Evolutionary conservation across 257 asterid species (phyloP).

Genomic region (Solanum ahanhuiri): DNA sequence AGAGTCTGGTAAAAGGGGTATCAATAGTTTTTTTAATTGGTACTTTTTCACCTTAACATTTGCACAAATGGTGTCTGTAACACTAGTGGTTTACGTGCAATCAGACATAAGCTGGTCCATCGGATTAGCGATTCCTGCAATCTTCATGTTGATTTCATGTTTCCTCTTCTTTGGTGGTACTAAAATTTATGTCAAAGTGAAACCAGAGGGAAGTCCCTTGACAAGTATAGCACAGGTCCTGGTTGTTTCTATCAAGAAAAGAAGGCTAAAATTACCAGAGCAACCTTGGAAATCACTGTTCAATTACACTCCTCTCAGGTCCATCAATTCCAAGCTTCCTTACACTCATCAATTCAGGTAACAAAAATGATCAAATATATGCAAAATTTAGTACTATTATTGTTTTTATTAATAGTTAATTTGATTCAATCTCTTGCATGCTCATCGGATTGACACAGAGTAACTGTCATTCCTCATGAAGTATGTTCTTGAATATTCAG

Average conservation of each 20-base stretch:
- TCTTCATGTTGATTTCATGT: constrained; percentile 47
- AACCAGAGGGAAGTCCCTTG: constrained; percentile 75
- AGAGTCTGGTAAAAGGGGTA: constrained; percentile 53
- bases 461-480: neutral
- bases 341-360: constrained; percentile 65
- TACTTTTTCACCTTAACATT: constrained; percentile 60
- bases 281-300: constrained; percentile 32
- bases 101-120: constrained; percentile 66
- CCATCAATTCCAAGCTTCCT: constrained; percentile 53
- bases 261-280: constrained; percentile 36
- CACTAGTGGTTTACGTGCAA: constrained; percentile 65
- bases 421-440: neutral
- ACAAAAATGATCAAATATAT: neutral
- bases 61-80: constrained; percentile 49
- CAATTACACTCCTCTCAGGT: constrained; percentile 26
- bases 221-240: constrained; percentile 42
- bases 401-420: neutral
- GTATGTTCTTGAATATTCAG: neutral
- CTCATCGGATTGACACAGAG: neutral
- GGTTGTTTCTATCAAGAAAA: constrained; percentile 44
- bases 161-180: constrained; percentile 38
- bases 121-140: constrained; percentile 49
- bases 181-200: constrained; percentile 47
- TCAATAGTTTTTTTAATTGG: constrained; percentile 81
- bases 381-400: neutral